phyloP scores from a whole-genome alignment of 2,329 filamentous ascomycete species.

The Neopestalotiopsis sp. region DNA sequence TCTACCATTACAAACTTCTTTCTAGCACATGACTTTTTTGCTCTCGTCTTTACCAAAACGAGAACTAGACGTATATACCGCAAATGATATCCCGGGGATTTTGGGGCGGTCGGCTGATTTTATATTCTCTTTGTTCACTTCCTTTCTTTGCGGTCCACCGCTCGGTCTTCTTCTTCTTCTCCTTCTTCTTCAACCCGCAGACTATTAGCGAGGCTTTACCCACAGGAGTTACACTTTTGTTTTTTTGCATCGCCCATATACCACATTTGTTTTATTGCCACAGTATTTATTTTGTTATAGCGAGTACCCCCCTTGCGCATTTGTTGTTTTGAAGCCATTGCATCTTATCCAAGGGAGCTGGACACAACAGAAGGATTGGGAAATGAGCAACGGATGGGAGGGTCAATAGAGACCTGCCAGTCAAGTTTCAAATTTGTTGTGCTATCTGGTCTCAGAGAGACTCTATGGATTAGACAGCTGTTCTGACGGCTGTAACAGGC shows the following conservation, averaged over 20 bases:
- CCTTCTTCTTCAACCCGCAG: no score
- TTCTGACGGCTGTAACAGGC: no score
- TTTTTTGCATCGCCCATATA: constrained; percentile 9
- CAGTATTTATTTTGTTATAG: constrained; percentile 5
- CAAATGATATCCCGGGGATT: constrained; percentile 17
- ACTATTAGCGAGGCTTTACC: background rate
- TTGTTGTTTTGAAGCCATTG: background rate
- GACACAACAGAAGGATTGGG: background rate
- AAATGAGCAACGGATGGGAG: background rate
- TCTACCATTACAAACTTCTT: background rate
- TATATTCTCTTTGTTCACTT: background rate
- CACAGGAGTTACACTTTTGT: background rate
- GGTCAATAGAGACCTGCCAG: background rate
- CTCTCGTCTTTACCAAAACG: background rate
- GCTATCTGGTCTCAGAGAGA: background rate
- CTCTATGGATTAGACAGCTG: background rate
- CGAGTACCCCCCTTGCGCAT: constrained; percentile 10
- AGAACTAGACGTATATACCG: constrained; percentile 16
- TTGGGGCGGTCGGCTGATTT: background rate
- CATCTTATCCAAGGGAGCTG: background rate
- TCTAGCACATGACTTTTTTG: constrained; percentile 14
- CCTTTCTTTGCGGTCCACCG: background rate
- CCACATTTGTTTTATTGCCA: background rate
- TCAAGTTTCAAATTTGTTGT: background rate
- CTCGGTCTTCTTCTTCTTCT: background rate